Percentiles rank a stretch among this genome's conserved stretches.
phyloP scores from a whole-genome alignment of 768 basidiomycete genomes.

The Gelatoporia subvermispora region DNA sequence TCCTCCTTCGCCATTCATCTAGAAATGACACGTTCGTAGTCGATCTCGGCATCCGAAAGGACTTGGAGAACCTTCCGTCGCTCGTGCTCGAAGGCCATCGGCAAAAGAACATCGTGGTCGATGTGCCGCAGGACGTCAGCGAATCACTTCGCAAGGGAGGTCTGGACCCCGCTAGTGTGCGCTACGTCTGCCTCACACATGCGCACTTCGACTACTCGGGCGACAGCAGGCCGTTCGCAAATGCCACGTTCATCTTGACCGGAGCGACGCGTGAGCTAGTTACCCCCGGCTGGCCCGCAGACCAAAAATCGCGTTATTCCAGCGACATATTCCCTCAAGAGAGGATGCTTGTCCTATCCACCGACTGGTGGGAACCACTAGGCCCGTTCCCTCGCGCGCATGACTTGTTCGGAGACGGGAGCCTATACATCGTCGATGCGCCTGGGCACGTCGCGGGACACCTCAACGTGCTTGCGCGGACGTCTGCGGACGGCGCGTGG shows the following conservation, averaged over 20 bases:
- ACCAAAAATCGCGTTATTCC: conserved; percentile 27
- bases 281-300: conserved; percentile 36
- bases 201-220: conserved; percentile 52
- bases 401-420: conserved; percentile 54
- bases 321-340: conserved; percentile 12
- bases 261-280: conserved; percentile 32
- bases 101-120: background rate
- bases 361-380: conserved; percentile 32
- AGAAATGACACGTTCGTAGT: conserved; percentile 34
- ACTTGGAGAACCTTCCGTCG: conserved; percentile 19
- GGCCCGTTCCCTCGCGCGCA: conserved; percentile 41
- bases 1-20: conserved; percentile 44
- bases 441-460: conserved; percentile 55
- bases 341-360: conserved; percentile 19
- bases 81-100: background rate
- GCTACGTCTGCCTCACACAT: conserved; percentile 45
- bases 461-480: conserved; percentile 49
- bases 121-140: conserved; percentile 26
- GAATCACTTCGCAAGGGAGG: conserved; percentile 51
- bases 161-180: conserved; percentile 36
- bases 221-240: conserved; percentile 39
- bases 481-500: conserved; percentile 53
- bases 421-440: conserved; percentile 51
- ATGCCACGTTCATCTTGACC: conserved; percentile 44
- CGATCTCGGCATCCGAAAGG: conserved; percentile 51